These are phyloP conservation scores for Blumeriella jaapii DNA, from an alignment of 2,329 filamentous ascomycete genomes.

Conservation along the genomic window DNA sequence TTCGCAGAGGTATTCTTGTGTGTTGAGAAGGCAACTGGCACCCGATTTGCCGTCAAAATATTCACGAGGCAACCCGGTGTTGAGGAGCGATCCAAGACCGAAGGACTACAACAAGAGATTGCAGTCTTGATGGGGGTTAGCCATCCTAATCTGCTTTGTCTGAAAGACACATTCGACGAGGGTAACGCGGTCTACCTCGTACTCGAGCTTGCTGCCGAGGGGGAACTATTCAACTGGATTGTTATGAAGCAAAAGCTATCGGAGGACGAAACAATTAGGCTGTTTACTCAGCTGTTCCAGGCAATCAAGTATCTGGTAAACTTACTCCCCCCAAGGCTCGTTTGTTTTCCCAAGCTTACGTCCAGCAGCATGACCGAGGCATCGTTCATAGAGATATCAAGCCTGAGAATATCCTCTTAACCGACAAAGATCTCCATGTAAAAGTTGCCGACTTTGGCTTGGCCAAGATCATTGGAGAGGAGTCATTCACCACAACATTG, in stretches of 20 bases:
- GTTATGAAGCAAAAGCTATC: conserved; percentile 80
- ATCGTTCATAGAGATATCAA: conserved; percentile 91
- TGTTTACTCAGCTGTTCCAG: conserved; percentile 86
- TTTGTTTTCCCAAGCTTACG: conserved; percentile 21
- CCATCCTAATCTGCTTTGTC: conserved; percentile 81
- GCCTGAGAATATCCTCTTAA: conserved; percentile 55
- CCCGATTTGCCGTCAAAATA: conserved; percentile 83
- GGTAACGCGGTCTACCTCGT: conserved; percentile 82
- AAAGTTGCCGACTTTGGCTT: conserved; percentile 96
- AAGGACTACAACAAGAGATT: conserved; percentile 88
- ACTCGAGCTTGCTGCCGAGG: conserved; percentile 79
- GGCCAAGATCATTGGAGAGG: conserved; percentile 96
- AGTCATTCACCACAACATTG: conserved; percentile 92
- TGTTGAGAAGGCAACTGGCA: conserved; percentile 72
- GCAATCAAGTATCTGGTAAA: conserved; percentile 89
- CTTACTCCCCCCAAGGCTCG: conserved; percentile 6
- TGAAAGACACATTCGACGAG: conserved; percentile 94
- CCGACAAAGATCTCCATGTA: conserved; percentile 72
- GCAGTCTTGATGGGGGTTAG: conserved; percentile 95
- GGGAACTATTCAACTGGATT: conserved; percentile 93
- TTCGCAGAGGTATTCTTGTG: conserved; percentile 92
- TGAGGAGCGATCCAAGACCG: conserved; percentile 72
- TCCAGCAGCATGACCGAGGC: conserved; percentile 74
- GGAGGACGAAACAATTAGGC: conserved; percentile 71
- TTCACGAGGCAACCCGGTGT: conserved; percentile 79